Conservation (phyloP, 1,284 basidiomycete species). For the Sutorius eximius region DNA sequence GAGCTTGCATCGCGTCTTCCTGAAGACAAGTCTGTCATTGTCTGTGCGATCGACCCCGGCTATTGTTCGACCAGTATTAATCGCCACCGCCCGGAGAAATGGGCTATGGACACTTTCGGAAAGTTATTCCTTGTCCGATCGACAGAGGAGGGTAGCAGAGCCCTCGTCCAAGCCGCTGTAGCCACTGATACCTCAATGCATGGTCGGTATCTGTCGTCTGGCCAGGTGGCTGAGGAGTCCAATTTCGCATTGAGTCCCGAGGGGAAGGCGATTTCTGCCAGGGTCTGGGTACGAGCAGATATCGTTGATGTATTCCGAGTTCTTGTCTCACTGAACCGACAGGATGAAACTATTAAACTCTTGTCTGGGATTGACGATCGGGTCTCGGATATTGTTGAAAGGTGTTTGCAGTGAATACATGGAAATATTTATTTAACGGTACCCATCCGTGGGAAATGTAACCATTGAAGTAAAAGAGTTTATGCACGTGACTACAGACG, state of each 20-base stretch:
- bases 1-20: constrained; percentile 31
- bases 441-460: no score
- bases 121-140: constrained; percentile 14
- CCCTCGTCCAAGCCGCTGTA: constrained; percentile 26
- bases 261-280: constrained; percentile 20
- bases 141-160: constrained; percentile 25
- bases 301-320: background rate
- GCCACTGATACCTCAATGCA: constrained; percentile 24
- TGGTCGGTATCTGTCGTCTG: constrained; percentile 24
- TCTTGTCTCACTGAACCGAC: background rate
- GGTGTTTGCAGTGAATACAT: constrained; percentile 2
- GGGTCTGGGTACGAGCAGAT: constrained; percentile 23
- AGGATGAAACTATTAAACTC: constrained; percentile 36
- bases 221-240: constrained; percentile 19
- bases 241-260: constrained; percentile 22
- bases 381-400: constrained; percentile 19
- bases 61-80: constrained; percentile 28
- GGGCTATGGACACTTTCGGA: background rate
- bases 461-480: background rate
- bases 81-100: constrained; percentile 10
- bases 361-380: constrained; percentile 28
- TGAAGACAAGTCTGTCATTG: constrained; percentile 23
- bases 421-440: background rate
- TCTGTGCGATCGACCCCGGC: constrained; percentile 34
- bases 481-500: constrained; percentile 30